Percentiles rank a stretch among this genome's conserved stretches.
These are phyloP conservation scores for Pulicaria dysenterica DNA, from an alignment of 129 eudicot genomes.

Conservation along the genomic window DNA sequence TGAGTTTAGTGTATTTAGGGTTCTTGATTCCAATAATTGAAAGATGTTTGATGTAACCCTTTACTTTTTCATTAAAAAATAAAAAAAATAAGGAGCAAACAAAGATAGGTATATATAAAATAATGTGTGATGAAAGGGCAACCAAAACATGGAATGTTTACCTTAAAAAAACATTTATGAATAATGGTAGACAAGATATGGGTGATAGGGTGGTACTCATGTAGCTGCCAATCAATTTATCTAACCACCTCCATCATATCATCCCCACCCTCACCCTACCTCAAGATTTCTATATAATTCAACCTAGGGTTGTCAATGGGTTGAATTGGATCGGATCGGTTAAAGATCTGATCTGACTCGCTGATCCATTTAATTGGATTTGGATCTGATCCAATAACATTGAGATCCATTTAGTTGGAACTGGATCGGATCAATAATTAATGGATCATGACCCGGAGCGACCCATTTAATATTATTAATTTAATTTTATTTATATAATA, in stretches of 20 bases:
- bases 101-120: not conserved
- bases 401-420: too few relatives aligned
- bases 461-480: too few relatives aligned
- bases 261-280: not conserved
- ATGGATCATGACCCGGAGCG: too few relatives aligned
- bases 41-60: not conserved
- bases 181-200: slow-evolving; percentile 30
- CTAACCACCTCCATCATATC: slow-evolving; percentile 9
- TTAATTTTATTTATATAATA: too few relatives aligned
- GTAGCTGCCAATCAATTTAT: slow-evolving; percentile 28
- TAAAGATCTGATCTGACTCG: too few relatives aligned
- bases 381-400: too few relatives aligned
- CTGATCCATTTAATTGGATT: too few relatives aligned
- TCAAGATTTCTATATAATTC: too few relatives aligned
- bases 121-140: slow-evolving; percentile 15
- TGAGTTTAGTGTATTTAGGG: not conserved
- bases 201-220: slow-evolving; percentile 11
- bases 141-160: slow-evolving; percentile 33
- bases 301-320: too few relatives aligned
- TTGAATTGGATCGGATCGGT: too few relatives aligned
- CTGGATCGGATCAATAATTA: too few relatives aligned
- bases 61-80: not conserved
- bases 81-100: not conserved
- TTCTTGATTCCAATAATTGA: not conserved
- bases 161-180: slow-evolving; percentile 29